Conservation (phyloP, 2,329 filamentous ascomycete species). For the Sporothrix mexicana region DNA sequence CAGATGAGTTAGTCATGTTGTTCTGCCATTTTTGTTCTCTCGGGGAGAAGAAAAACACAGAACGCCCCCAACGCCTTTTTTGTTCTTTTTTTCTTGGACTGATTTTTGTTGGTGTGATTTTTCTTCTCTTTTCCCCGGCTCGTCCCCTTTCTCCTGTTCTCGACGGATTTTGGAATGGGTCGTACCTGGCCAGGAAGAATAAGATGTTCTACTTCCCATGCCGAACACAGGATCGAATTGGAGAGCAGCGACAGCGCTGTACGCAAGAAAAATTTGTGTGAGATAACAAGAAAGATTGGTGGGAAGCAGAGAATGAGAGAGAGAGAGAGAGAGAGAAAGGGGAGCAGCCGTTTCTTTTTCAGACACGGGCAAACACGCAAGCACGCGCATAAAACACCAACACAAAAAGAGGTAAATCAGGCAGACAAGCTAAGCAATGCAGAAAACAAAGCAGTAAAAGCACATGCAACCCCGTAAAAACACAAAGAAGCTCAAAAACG, state of each 20-base stretch:
- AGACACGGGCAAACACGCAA: slow-evolving; percentile 8
- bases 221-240: slow-evolving; percentile 38
- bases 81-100: not conserved
- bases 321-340: too few species aligned
- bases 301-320: not conserved
- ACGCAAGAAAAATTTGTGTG: slow-evolving; percentile 27
- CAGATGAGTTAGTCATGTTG: slow-evolving; percentile 38
- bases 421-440: not conserved
- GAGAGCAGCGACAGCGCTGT: slow-evolving; percentile 37
- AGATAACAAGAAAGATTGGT: slow-evolving; percentile 22
- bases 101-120: not conserved
- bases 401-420: not conserved
- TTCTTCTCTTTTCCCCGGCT: not conserved
- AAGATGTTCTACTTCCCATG: slow-evolving; percentile 37
- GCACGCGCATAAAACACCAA: slow-evolving; percentile 20
- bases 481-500: not conserved
- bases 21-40: not conserved
- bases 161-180: slow-evolving; percentile 14
- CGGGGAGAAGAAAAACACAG: slow-evolving; percentile 19
- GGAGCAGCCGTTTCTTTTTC: not conserved
- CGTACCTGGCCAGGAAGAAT: slow-evolving; percentile 38
- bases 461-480: not conserved
- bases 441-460: not conserved
- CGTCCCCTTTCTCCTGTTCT: slow-evolving; percentile 16
- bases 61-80: not conserved